A percentile compares a stretch with the other conserved stretches of the same genome.
These are phyloP conservation scores for Gynostemma pentaphyllum DNA, from an alignment of 306 rosid species.

Conservation along the genomic window DNA sequence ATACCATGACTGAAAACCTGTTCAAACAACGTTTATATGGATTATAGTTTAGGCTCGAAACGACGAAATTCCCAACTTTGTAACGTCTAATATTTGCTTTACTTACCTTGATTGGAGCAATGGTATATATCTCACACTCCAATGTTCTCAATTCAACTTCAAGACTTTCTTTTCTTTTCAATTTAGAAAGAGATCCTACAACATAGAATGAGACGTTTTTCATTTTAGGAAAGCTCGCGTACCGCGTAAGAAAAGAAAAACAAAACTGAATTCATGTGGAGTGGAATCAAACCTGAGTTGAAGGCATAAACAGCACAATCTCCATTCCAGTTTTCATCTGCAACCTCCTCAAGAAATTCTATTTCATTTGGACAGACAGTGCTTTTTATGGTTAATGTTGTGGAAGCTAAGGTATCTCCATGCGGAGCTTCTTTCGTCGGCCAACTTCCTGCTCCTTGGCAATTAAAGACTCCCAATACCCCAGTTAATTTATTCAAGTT, in stretches of 20 bases:
- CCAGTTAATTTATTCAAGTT: conserved; percentile 54
- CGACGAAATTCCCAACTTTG: conserved; percentile 16
- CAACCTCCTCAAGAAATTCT: conserved; percentile 49
- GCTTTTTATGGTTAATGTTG: conserved; percentile 22
- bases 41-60: neutral
- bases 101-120: conserved; percentile 36
- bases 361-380: conserved; percentile 38
- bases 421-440: conserved; percentile 27
- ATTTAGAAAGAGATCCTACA: conserved; percentile 41
- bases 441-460: conserved; percentile 73
- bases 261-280: neutral
- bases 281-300: conserved; percentile 36
- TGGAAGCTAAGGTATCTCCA: conserved; percentile 8
- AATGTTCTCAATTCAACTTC: conserved; percentile 40
- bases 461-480: conserved; percentile 49
- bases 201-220: neutral
- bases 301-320: conserved; percentile 41
- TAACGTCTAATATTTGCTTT: neutral
- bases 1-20: conserved; percentile 33
- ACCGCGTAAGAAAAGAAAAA: neutral
- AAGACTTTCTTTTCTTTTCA: conserved; percentile 29
- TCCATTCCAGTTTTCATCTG: conserved; percentile 60
- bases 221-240: neutral
- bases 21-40: conserved; percentile 2
- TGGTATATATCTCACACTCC: conserved; percentile 49